Evolutionary conservation across 305 asterid genomes (phyloP).

Genomic region (Solanum hybrid): DNA sequence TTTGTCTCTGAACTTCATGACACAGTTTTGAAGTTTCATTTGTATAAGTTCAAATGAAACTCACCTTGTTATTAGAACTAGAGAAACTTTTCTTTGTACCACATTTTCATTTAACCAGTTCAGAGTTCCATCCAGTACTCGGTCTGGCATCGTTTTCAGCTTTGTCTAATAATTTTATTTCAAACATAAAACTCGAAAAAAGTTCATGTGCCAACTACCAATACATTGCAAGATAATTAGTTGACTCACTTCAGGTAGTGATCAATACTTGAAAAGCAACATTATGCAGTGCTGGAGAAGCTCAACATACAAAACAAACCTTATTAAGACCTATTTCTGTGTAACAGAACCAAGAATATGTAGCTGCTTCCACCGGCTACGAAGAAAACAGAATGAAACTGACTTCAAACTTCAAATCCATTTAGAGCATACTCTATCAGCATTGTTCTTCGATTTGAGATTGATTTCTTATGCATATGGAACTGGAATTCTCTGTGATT

Average conservation of each 20-base stretch:
- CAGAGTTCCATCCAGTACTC: background rate
- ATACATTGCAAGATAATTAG: background rate
- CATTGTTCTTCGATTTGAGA: background rate
- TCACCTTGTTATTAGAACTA: too few species aligned
- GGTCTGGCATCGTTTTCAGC: background rate
- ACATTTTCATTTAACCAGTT: background rate
- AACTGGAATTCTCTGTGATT: constrained; percentile 44
- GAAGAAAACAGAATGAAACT: background rate
- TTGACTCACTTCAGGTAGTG: background rate
- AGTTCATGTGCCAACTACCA: background rate
- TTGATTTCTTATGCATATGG: constrained; percentile 30
- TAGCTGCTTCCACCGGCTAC: background rate
- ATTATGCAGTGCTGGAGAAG: background rate
- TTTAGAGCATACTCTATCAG: background rate
- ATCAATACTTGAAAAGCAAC: background rate
- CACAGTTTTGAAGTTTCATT: too few species aligned
- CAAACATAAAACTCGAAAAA: background rate
- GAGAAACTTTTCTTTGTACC: background rate
- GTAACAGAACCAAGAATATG: background rate
- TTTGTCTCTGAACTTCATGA: background rate
- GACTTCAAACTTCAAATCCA: background rate
- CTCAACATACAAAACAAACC: background rate
- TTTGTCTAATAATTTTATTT: background rate
- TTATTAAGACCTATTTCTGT: background rate
- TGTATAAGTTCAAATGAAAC: background rate